A percentile compares a stretch with the other conserved stretches of the same genome.
Conservation (phyloP, 805 yeast genomes). For the Pichia membranifaciens region DNA sequence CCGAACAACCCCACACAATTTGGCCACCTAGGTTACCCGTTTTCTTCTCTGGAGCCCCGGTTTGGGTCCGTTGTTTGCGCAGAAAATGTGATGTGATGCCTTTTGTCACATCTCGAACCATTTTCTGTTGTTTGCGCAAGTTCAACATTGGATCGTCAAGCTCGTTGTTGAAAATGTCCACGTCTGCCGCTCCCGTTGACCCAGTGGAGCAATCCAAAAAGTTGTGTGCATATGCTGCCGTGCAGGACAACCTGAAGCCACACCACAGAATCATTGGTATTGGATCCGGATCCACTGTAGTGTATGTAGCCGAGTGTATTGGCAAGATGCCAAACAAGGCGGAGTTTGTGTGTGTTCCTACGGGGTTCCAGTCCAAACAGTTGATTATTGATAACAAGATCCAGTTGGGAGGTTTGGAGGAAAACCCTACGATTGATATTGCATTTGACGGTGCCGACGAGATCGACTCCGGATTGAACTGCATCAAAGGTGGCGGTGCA, state of each 20-base stretch:
- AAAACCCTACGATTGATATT: conserved; percentile 74
- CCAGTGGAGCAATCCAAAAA: conserved; percentile 79
- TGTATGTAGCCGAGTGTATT: conserved; percentile 92
- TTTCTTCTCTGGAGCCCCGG: too few relatives aligned
- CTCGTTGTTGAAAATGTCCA: conserved; percentile 4
- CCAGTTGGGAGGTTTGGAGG: conserved; percentile 74
- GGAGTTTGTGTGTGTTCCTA: conserved; percentile 77
- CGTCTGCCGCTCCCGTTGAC: conserved; percentile 17
- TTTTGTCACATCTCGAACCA: too few relatives aligned
- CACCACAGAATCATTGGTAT: conserved; percentile 76
- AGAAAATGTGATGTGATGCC: too few relatives aligned
- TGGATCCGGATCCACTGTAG: conserved; percentile 96
- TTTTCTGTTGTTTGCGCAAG: too few relatives aligned
- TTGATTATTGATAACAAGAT: conserved; percentile 79
- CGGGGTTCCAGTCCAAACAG: conserved; percentile 92
- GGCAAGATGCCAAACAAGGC: conserved; percentile 57
- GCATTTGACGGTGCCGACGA: conserved; percentile 99
- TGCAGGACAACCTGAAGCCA: conserved; percentile 74
- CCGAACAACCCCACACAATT: too few relatives aligned
- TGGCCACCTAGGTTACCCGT: too few relatives aligned
- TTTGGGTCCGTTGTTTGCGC: too few relatives aligned
- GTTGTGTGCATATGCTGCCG: conserved; percentile 86
- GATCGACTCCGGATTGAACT: conserved; percentile 71
- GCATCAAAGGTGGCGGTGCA: conserved; percentile 99
- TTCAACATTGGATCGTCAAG: too few relatives aligned